Conservation (phyloP, 805 yeast species). For the Yamadazyma phyllophila region DNA sequence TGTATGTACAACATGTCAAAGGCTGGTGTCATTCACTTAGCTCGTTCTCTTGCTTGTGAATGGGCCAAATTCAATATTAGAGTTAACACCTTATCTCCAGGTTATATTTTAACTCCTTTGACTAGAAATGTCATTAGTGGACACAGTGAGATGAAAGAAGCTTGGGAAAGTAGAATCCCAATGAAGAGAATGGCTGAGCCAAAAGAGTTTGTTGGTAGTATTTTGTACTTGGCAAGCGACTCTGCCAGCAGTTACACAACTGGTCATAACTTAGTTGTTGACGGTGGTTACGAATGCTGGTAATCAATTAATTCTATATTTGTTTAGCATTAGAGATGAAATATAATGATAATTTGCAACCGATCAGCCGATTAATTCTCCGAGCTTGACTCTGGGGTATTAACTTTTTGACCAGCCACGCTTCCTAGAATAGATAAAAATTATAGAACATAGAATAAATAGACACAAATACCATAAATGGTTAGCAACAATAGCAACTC, state of each 20-base stretch:
- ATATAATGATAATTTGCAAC: conserved; percentile 3
- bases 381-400: not conserved
- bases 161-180: conserved; percentile 73
- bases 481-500: no score
- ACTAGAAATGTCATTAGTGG: conserved; percentile 69
- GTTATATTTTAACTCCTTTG: conserved; percentile 76
- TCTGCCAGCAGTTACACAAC: conserved; percentile 77
- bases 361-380: not conserved
- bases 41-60: conserved; percentile 71
- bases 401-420: not conserved
- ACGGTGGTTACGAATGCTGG: conserved; percentile 88
- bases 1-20: conserved; percentile 81
- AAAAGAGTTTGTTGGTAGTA: conserved; percentile 74
- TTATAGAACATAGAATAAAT: not conserved
- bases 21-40: conserved; percentile 83
- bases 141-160: conserved; percentile 58
- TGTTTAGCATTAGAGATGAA: conserved; percentile 5
- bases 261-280: conserved; percentile 79
- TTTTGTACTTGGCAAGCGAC: conserved; percentile 69
- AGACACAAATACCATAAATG: not conserved
- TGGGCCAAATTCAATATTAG: conserved; percentile 78
- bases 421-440: not conserved
- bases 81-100: conserved; percentile 77
- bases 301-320: conserved; percentile 24
- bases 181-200: conserved; percentile 85